Evolutionary conservation across 306 rosid species (phyloP), one percentile per base, ranked within the genome.

Genomic region (Pterocarpus santalinus): DNA sequence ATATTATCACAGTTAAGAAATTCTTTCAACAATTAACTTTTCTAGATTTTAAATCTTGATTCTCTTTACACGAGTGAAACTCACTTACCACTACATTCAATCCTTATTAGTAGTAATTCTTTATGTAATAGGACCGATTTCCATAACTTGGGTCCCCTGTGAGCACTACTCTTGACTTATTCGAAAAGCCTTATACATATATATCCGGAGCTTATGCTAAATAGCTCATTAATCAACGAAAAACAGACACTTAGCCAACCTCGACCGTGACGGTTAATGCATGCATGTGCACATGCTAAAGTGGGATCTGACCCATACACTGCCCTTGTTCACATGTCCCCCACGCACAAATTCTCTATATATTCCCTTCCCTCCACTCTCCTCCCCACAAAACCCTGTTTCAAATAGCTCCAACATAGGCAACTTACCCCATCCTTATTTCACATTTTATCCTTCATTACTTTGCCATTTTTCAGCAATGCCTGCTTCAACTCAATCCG

Each of bases 401-500:
- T 36, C 56, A 9, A 47, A 12, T 15, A 22, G 16, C 63, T 41
- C 22, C 72, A 61, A 72, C 56, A 14, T 30, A 22, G 2, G 14
- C 32, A 51, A 46, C 17, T 8, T 46, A n/a, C 16, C 61, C 10
- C 70, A 8, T 2, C 30, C 61, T 5, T 7, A 35, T 52, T 72
- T 28, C 53, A 15, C 63, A 2, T 2, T 8, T 72, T 16, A 4
- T 34, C 35, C 14, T 47, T 4, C 9, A 12, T 11, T 17, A 38
- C 41, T 35, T 51, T 69, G 9, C 58, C 16, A 16, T 1, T 65
- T 66, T 55, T 65, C 33, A 9, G 9, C 64, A 3, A 57, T 58
- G 73, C 56, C 83, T 87, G 58, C 88, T 73, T 82, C 83, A 57
- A 5, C 72, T 73, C 76, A 57, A 60, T 2, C 74, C 58, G 14